Evolutionary conservation across 345 rosid genomes (phyloP).

Genomic region (Rubroshorea leprosula): DNA sequence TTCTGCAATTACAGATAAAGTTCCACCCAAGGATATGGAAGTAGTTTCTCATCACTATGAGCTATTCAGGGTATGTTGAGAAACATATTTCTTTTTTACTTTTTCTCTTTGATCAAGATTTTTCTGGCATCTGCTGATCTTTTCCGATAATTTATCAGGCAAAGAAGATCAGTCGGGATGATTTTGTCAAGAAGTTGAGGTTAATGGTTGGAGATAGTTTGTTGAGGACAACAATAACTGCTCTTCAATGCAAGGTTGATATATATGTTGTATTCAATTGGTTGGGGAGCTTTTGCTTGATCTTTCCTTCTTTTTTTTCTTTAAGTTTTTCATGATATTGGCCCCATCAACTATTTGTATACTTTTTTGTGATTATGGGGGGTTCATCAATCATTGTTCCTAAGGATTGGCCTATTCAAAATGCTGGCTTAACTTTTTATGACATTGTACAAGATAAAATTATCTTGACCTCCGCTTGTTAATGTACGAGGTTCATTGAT

Average conservation of each 20-base stretch:
- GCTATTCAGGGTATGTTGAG: constrained; percentile 45
- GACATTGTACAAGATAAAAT: no score
- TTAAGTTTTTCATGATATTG: no score
- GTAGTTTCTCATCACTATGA: constrained; percentile 39
- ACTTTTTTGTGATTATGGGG: no score
- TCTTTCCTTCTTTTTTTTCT: background rate
- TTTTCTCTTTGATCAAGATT: background rate
- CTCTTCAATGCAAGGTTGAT: background rate
- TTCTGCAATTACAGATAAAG: constrained; percentile 65
- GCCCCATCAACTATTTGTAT: no score
- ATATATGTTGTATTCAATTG: background rate
- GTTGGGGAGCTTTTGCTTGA: no score
- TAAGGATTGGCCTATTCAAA: no score
- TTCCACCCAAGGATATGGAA: constrained; percentile 53
- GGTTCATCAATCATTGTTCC: no score
- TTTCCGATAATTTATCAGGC: background rate
- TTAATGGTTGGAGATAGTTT: background rate
- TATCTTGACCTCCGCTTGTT: no score
- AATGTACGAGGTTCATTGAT: no score
- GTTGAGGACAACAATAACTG: background rate
- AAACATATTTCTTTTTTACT: background rate
- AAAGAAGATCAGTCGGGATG: background rate
- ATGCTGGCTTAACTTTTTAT: no score
- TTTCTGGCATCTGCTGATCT: background rate
- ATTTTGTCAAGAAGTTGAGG: background rate